phyloP scores from a whole-genome alignment of 306 rosid genomes.

The Spatholobus suberectus region DNA sequence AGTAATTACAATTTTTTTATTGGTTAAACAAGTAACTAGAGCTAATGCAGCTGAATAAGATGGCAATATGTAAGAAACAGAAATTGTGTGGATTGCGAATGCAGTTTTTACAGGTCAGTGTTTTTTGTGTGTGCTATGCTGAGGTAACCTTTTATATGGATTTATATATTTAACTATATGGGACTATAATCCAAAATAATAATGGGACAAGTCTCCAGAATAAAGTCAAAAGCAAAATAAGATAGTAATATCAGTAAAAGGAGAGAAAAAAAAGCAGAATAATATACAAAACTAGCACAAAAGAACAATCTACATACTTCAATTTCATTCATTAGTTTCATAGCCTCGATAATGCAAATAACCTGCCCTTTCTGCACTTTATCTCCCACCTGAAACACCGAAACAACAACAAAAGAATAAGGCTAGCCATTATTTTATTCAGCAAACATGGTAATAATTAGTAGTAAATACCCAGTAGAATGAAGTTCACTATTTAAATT shows the following conservation, averaged over 20 bases:
- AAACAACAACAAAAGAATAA: constrained; percentile 38
- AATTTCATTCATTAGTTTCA: constrained; percentile 97
- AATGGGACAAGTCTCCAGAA: constrained; percentile 3
- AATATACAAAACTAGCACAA: neutral
- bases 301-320: constrained; percentile 62
- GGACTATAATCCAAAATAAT: neutral
- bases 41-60: neutral
- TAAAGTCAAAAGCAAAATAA: neutral
- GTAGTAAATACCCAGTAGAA: constrained; percentile 3
- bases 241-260: neutral
- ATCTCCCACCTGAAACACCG: constrained; percentile 92
- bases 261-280: constrained; percentile 21
- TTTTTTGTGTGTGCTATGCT: neutral
- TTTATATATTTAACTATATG: neutral
- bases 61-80: neutral
- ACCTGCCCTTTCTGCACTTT: constrained; percentile 92
- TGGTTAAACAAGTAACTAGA: neutral
- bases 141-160: constrained; percentile 5
- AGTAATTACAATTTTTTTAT: constrained; percentile 5
- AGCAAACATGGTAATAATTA: neutral
- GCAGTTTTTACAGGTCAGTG: neutral
- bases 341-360: constrained; percentile 91
- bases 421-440: neutral
- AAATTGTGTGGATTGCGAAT: neutral
- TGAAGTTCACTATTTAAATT: neutral